A percentile compares a stretch with the other conserved stretches of the same genome.
Conservation (phyloP, 2,329 filamentous ascomycete genomes). For the Fonsecaea monophora region DNA sequence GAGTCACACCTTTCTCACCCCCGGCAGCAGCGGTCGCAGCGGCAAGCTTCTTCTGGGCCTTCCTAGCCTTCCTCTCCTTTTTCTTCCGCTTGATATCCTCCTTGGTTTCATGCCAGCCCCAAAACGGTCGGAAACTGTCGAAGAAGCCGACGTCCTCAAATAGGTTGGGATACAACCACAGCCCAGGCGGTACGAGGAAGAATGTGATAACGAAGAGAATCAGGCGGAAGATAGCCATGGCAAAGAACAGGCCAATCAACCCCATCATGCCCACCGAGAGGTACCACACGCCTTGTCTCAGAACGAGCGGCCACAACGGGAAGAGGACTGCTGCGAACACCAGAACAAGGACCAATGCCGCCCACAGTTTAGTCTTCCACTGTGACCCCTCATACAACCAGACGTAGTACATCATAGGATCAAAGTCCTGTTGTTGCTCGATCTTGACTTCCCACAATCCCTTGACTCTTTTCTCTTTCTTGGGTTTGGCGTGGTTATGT, state of each 20-base stretch:
- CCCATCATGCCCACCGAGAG: slow-evolving; percentile 92
- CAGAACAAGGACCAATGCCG: slow-evolving; percentile 76
- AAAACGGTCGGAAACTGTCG: slow-evolving; percentile 92
- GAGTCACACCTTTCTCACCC: slow-evolving; percentile 15
- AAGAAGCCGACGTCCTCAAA: slow-evolving; percentile 99
- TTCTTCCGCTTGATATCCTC: slow-evolving; percentile 66
- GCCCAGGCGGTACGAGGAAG: slow-evolving; percentile 79
- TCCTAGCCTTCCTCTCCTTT: slow-evolving; percentile 45
- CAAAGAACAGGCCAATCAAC: slow-evolving; percentile 90
- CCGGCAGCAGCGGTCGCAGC: slow-evolving; percentile 12
- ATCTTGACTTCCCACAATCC: slow-evolving; percentile 95
- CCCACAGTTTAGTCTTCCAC: slow-evolving; percentile 92
- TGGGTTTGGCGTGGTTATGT: slow-evolving; percentile 70
- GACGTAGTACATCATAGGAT: slow-evolving; percentile 80
- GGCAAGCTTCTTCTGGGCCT: slow-evolving; percentile 36
- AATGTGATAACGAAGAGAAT: slow-evolving; percentile 94
- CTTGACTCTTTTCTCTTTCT: slow-evolving; percentile 87
- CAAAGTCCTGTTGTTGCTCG: slow-evolving; percentile 87
- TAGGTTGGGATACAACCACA: slow-evolving; percentile 98
- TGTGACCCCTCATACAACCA: slow-evolving; percentile 96
- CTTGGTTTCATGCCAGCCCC: slow-evolving; percentile 87
- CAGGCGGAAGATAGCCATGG: slow-evolving; percentile 95
- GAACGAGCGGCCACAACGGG: slow-evolving; percentile 89
- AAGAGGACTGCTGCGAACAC: slow-evolving; percentile 94
- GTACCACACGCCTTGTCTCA: slow-evolving; percentile 96